Evolutionary conservation across 305 asterid species (phyloP).

Genomic region (Fraxinus nigra): DNA sequence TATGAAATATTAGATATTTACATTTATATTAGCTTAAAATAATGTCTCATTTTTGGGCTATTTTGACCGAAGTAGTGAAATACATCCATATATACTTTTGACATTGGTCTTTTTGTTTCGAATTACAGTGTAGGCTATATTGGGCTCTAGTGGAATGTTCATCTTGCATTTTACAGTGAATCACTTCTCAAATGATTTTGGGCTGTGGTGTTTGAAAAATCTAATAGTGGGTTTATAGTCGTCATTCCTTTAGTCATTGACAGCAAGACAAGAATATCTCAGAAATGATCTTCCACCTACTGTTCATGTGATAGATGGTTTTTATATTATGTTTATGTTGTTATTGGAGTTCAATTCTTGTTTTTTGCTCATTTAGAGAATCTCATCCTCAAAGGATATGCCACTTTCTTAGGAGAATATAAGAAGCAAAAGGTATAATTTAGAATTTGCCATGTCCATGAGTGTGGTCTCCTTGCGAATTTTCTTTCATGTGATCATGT

Average conservation of each 20-base stretch:
- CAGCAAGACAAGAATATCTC: neutral
- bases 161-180: neutral
- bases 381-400: neutral
- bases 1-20: neutral
- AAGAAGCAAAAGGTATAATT: neutral
- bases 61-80: neutral
- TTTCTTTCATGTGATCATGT: neutral
- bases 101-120: neutral
- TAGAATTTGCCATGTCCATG: neutral
- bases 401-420: neutral
- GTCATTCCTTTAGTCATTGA: conserved; percentile 1
- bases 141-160: neutral
- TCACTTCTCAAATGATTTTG: neutral
- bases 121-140: neutral
- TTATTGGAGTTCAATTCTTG: neutral
- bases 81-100: neutral
- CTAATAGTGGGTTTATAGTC: neutral
- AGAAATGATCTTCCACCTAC: neutral
- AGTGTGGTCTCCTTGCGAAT: neutral
- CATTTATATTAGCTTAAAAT: neutral
- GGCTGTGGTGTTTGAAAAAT: neutral
- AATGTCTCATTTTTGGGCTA: neutral
- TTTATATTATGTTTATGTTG: neutral
- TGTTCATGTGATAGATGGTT: neutral
- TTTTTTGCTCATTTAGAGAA: neutral